Evolutionary conservation across 495 filamentous ascomycete genomes (phyloP), one percentile per base, ranked within the genome.

Genomic region (Aspergillus steynii): DNA sequence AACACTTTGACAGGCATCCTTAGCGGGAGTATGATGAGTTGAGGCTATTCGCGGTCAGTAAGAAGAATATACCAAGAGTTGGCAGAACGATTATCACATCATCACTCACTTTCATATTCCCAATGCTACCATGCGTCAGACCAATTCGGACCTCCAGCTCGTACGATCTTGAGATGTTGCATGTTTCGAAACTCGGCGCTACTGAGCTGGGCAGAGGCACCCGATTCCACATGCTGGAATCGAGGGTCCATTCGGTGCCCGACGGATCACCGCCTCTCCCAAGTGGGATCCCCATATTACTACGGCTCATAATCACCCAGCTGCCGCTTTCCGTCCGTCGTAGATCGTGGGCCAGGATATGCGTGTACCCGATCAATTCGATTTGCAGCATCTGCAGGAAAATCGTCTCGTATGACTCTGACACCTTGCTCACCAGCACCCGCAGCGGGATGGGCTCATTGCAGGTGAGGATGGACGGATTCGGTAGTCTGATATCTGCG

Each of bases 391-490:
- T 86, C 56, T 89, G 85, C n/a, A 99, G 68, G 53, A 86, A 89
- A 3, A 97, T 77, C 1, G 83, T 80, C 31, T 87, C 86, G 4
- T 74, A 71, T 45, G 80, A 81, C 5, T 87, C 82, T n/a, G 82
- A 88, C 6, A 90, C 70, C 68, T 91, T 96, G 56, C 86, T 89
- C 25, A 89, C 80, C 5, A 99, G 71, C 7, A 99, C 71, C 0
- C 93, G 86, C 3, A 99, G 78, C 15, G 95, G 92, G 4, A 99
- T 69, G 0, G 90, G 85, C 59, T 92, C 82, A 69, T 93, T 93
- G 75, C 94, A 97, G 0, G 92, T 96, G 28, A 97, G 71, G 48
- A 97, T 92, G 3, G 93, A 83, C 4, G 95, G 95, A 70, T 93
- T 89, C 0, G 95, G 95, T 34, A 99, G 77, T 5, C 94, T 84